Evolutionary conservation across 2,329 filamentous ascomycete genomes (phyloP), one percentile per base, ranked within the genome.

Genomic region (Penicillium sp.): DNA sequence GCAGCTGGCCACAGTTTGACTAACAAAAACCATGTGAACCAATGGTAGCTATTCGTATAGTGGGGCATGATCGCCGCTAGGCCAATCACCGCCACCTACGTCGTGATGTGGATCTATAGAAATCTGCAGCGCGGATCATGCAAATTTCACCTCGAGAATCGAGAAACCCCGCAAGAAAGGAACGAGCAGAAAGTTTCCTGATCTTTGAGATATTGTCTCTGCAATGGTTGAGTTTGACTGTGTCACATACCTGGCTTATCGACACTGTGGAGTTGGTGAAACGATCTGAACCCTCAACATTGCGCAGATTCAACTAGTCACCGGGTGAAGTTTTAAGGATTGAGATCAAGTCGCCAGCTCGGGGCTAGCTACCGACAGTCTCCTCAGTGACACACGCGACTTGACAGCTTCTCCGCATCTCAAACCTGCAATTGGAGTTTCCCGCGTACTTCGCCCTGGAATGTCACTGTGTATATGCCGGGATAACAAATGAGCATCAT

Each of bases 71-170:
- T 26, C 35, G 7, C 17, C 51, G 10, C 22, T 37, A 40, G n/a
- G 35, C 51, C 51, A 54, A 54, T 54, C 51, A 54, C 3, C 28
- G 51, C 33, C 51, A 40, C 51, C 42, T 19, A 54, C 35, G 51
- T 54, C 51, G 51, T 38, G 19, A 8, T 17, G 51, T 54, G 51
- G 51, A 40, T 54, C 51, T 54, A 54, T 54, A 54, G 33, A 54
- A 54, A 42, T 54, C 51, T 28, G 51, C 51, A 38, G 51, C 51
- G 51, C 35, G 51, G 51, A 54, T 54, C 51, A 54, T 54, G 51
- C 51, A 54, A 54, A 54, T 54, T 54, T 54, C 51, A 40, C 13
- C 10, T 40, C 26, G 33, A 38, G 15, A 19, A 54, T 54, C 35
- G 24, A 37, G n/a, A 54, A 38, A 15, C 33, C 51, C 51, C 51